Evolutionary conservation across 176 grass and related monocot species (phyloP), one percentile per base, ranked within the genome.

Genomic region (Bonia amplexicaulis): DNA sequence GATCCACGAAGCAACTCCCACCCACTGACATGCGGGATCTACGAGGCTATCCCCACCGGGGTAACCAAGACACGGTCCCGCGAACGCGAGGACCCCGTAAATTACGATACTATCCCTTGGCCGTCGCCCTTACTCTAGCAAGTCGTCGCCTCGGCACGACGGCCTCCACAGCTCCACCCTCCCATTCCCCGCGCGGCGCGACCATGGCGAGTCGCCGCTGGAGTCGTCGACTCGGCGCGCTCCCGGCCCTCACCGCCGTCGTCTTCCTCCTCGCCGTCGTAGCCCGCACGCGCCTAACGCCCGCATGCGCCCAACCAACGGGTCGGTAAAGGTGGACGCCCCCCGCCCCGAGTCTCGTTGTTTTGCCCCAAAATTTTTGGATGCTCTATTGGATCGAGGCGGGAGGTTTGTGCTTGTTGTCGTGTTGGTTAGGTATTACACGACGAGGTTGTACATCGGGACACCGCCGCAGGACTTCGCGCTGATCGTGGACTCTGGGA

Each of bases 401-500:
- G 39, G 13, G 51, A 15, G 8, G 3, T 67, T 51, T 46, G 2
- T 6, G 49, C 48, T 49, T 73, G 77, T 52, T 44, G 26, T 80
- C 12, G 16, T 77, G 11, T 53, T 74, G 37, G 67, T 82, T 71
- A 99, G 93, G 61, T 99, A 99, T 80, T 99, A 96, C 70, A 99
- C 97, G 42, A 94, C 93, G 81, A 85, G 93, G 84, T 86, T 99
- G 26, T 93, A 89, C 85, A 99, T 99, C 51, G 97, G n/a, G 45
- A 89, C 97, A 51, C 97, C 97, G 4, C 90, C 97, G 22, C 97
- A 99, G 88, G 76, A 92, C 86, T 99, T 99, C 63, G 93, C 93
- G 29, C 80, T n/a, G 73, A 96, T 99, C 74, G 97, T 99, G 35
- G 97, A 99, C 89, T 99, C 97, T n/a, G 97, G 97, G 60, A 99